A percentile compares a stretch with the other conserved stretches of the same genome.
Evolutionary conservation across 345 rosid species (phyloP).

Genomic region (Corymbia maculata): DNA sequence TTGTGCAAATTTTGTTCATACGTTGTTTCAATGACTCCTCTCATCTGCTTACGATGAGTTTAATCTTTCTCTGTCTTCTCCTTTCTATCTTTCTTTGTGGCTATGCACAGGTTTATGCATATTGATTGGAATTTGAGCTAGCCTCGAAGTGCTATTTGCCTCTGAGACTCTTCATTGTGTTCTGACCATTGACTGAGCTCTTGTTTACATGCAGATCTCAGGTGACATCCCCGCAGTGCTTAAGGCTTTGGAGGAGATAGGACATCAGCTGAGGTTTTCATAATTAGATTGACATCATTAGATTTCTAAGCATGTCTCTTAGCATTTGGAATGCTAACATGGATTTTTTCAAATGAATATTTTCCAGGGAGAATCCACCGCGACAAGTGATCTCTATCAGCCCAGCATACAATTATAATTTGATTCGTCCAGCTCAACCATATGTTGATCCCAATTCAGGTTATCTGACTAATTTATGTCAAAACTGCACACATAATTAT

Average conservation of each 20-base stretch:
- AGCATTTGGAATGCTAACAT: not conserved
- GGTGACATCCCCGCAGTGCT: conserved; percentile 51
- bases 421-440: conserved; percentile 24
- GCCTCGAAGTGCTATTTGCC: not conserved
- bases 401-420: conserved; percentile 42
- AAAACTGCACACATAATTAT: conserved; percentile 11
- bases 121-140: not conserved
- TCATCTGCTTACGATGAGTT: not conserved
- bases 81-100: not conserved
- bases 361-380: conserved; percentile 50
- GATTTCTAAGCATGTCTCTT: not conserved
- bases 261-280: conserved; percentile 41
- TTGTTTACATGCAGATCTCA: conserved; percentile 27
- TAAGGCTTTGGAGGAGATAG: conserved; percentile 52
- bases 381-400: conserved; percentile 51
- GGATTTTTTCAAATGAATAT: not conserved
- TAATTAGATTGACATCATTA: not conserved
- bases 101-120: not conserved
- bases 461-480: conserved; percentile 7
- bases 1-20: not conserved
- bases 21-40: not conserved
- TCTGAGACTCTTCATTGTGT: not conserved
- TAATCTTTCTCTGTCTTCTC: not conserved
- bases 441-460: conserved; percentile 46
- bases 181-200: not conserved